phyloP scores from a whole-genome alignment of 108 stramenopile species.

The Skeletonema marinoi region DNA sequence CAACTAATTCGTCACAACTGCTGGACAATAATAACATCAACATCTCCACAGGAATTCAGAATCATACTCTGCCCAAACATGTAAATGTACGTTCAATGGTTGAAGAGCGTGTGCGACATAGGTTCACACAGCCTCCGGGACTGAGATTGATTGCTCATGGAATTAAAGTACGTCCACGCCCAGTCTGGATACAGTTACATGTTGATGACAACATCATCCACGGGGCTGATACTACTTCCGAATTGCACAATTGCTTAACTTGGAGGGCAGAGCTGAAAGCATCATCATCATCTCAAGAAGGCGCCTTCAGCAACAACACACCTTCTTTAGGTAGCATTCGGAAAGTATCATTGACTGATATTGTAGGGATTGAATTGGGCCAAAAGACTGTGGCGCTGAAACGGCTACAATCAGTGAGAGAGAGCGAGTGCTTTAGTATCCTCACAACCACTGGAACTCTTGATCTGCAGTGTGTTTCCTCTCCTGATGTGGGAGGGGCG shows the following conservation, averaged over 20 bases:
- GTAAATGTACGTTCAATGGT: not conserved
- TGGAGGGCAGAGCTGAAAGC: conserved; percentile 30
- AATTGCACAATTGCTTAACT: conserved; percentile 28
- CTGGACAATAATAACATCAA: no score
- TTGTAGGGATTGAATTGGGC: conserved; percentile 24
- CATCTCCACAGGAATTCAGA: no score
- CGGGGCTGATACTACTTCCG: not conserved
- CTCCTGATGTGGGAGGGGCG: not conserved
- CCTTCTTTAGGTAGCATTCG: conserved; percentile 22
- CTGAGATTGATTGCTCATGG: conserved; percentile 33
- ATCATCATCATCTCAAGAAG: not conserved
- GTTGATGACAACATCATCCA: not conserved
- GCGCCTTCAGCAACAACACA: not conserved
- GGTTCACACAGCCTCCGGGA: conserved; percentile 7
- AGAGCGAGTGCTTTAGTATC: conserved; percentile 30
- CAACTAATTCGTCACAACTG: not conserved
- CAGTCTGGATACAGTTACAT: conserved; percentile 31
- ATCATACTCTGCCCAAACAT: no score
- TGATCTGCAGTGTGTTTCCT: conserved; percentile 26
- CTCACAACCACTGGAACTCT: conserved; percentile 24
- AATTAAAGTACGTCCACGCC: conserved; percentile 23
- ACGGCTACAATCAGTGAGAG: conserved; percentile 6
- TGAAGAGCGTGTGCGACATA: not conserved
- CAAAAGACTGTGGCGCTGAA: conserved; percentile 27
- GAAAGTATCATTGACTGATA: conserved; percentile 14